Evolutionary conservation across 306 rosid genomes (phyloP), one percentile per base, ranked within the genome.

Genomic region (Vigna unguiculata): DNA sequence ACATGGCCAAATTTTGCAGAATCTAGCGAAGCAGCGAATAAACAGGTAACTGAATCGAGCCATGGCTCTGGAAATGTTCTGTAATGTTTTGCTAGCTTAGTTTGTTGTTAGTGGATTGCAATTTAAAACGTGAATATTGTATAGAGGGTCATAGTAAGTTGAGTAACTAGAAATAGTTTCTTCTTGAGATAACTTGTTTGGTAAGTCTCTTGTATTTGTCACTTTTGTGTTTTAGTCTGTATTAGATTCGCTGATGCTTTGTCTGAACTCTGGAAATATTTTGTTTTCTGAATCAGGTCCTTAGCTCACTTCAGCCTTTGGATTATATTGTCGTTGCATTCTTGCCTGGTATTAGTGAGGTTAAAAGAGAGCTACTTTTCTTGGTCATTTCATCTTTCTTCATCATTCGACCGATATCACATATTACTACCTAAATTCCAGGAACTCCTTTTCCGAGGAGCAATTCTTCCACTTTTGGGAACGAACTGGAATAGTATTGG

Each of bases 381-480:
- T 45, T 58, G 54, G 49, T 65, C 65, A 30, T 74, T 65, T 45
- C 5, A 53, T 60, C 22, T 57, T 36, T 69, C 55, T 77, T 71
- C 36, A 32, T 47, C 43, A 43, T 41, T 75, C 63, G 51, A 74
- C 38, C 36, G 41, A 76, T 46, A 20, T 24, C 64, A 32, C 28
- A 47, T 68, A 11, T 19, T 71, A 66, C 54, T 71, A 68, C 66
- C 70, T 51, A 63, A 68, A 78, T 55, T 16, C 19, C 86, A 92
- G 99, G 99, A 92, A 75, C 84, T 95, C 61, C 96, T 95, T 77
- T 95, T 95, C 73, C 97, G 97, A 17, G 99, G 99, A 43, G 92
- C 96, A 0, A 79, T 95, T 69, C 69, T 92, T 30, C 99, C 99
- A 43, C 91, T 92, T 30, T 86, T 89, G 46, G 99, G 99, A 83